phyloP scores from a whole-genome alignment of 257 asterid genomes.

The Cynanchum wilfordii region DNA sequence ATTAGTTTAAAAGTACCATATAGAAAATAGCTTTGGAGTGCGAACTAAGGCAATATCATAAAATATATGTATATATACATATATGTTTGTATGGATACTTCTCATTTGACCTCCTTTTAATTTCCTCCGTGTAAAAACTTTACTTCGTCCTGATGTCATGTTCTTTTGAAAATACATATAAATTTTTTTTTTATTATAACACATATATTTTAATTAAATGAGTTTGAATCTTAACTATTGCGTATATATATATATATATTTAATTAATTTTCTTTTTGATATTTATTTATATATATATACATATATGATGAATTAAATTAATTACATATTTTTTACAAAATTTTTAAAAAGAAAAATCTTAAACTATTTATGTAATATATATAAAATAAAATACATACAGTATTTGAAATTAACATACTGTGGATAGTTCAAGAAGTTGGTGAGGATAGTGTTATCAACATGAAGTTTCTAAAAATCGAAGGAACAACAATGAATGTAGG shows the following conservation, averaged over 20 bases:
- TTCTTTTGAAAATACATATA: conserved; percentile 1
- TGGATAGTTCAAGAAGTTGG: conserved; percentile 11
- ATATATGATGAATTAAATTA: too few relatives aligned
- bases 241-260: too few relatives aligned
- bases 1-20: conserved; percentile 9
- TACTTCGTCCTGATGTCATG: conserved; percentile 28
- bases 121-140: conserved; percentile 25
- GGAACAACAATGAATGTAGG: conserved; percentile 10
- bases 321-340: too few relatives aligned
- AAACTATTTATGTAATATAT: background rate
- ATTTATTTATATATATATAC: too few relatives aligned
- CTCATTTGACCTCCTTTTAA: background rate
- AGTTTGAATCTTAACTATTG: too few relatives aligned
- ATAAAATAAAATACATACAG: background rate
- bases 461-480: conserved; percentile 10
- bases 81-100: too few relatives aligned
- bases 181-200: too few relatives aligned
- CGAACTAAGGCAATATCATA: conserved; percentile 18
- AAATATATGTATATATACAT: too few relatives aligned
- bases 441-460: conserved; percentile 13
- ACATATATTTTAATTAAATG: too few relatives aligned
- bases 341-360: too few relatives aligned
- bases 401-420: background rate
- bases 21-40: conserved; percentile 24
- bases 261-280: too few relatives aligned